Base-by-base conservation (phyloP, 164 flowering plant genomes). In the Annona squamosa region DNA sequence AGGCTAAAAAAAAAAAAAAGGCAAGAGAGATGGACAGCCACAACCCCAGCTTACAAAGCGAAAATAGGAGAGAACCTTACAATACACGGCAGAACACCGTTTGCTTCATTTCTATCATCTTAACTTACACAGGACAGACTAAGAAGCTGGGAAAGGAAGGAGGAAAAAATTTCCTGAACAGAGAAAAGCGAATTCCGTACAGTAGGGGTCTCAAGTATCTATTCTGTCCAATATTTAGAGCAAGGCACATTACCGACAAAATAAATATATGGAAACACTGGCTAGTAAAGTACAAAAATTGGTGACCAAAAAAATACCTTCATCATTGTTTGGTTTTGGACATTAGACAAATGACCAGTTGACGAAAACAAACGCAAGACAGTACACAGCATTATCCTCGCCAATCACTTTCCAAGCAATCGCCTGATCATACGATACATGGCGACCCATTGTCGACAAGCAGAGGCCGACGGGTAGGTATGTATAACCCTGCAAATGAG, bases 321-420 rank as follows among this genome's bases (percentile, higher is more conserved):
- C 46, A 18, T 46, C 18, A 41, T 59, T 48, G n/a, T n/a, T 7
- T 56, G 4, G 67, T 65, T 71, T 62, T 76, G 68, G 48, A 2
- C 16, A 59, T 86, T 86, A 88, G 79, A 94, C 85, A 75, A 94
- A 94, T 48, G 97, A 90, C 99, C 99, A 92, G 82, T 94, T 94
- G 62, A 91, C 73, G 77, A 94, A 94, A 48, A 88, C 74, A 77
- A 94, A 88, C 26, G 97, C 95, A 13, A 94, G 79, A 78, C 99
- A 94, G 62, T 94, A 97, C 56, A 89, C 88, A 12, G 79, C 69
- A 76, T 77, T 82, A 10, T 87, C 95, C 44, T 92, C 95, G 1
- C 88, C 85, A 4, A 87, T 81, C 68, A 94, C 98, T 78, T 94
- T 92, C 98, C 98, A 94, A 12, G 90, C 94, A 63, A 90, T 67